These are phyloP conservation scores for Allantophomopsis cytisporea DNA, from an alignment of 2,329 filamentous ascomycete genomes.

Conservation along the genomic window DNA sequence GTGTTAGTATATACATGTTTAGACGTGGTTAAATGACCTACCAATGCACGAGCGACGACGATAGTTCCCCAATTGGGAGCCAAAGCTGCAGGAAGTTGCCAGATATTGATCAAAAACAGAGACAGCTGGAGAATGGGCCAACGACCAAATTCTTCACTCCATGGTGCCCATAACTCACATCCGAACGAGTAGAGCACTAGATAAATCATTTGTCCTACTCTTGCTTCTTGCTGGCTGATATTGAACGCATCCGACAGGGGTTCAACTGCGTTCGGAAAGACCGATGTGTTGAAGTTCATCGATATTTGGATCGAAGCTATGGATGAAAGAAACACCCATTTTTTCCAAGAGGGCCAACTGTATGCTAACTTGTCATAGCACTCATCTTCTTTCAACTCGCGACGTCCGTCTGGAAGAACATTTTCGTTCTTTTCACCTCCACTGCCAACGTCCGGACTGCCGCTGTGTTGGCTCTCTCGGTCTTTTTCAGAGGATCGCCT, in stretches of 20 bases:
- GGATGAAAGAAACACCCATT: conserved; percentile 61
- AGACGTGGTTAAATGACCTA: conserved; percentile 12
- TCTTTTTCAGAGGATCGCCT: neutral
- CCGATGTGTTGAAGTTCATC: conserved; percentile 68
- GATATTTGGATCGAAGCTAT: conserved; percentile 64
- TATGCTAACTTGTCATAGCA: conserved; percentile 55
- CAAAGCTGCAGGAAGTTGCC: conserved; percentile 57
- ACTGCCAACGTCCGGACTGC: too few relatives aligned
- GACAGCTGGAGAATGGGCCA: conserved; percentile 63
- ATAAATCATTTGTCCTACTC: conserved; percentile 66
- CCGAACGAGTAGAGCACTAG: conserved; percentile 72
- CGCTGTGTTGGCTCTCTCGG: too few relatives aligned
- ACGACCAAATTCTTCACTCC: conserved; percentile 72
- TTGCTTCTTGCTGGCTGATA: conserved; percentile 54
- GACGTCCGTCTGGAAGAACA: conserved; percentile 5
- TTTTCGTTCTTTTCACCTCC: conserved; percentile 1
- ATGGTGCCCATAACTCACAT: conserved; percentile 80
- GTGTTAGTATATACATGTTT: too few relatives aligned
- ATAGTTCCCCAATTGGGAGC: conserved; percentile 61
- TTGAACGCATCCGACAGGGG: conserved; percentile 54
- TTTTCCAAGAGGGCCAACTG: conserved; percentile 44
- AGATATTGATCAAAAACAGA: conserved; percentile 65
- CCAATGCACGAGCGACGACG: conserved; percentile 56
- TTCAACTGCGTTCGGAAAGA: conserved; percentile 55
- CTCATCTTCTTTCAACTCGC: conserved; percentile 37